Base-by-base conservation (phyloP, 2,329 filamentous ascomycete genomes). In the Microdochium trichocladiopsis region DNA sequence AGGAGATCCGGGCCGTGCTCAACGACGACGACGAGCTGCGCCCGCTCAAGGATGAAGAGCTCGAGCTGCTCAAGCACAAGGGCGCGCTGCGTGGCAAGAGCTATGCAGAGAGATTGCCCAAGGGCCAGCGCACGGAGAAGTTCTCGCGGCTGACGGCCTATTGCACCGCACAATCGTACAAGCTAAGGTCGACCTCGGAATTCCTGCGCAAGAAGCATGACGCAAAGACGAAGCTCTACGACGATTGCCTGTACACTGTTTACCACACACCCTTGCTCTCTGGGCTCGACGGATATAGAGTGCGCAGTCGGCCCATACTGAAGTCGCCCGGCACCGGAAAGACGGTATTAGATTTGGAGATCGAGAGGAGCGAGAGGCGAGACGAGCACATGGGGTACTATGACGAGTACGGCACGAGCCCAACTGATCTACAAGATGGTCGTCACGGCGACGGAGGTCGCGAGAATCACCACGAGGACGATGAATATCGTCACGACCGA, bases 191-290 rank as follows among this genome's bases (percentile, higher is more conserved):
- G 24, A 90, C 91, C n/a, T 90, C 92, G 14, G 83, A 89, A 31
- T 99, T 99, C 66, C 76, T 96, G 55, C 87, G 88, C 60, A 88
- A 89, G 57, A 87, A 86, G 62, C 94, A 99, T 71, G 86, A 88
- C 28, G 93, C 92, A 1, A 87, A 91, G 70, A 95, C 93, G 14
- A 99, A 99, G 71, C 78, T 97, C 4, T 99, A 99, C 70, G 94
- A 99, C 68, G 94, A 99, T 69, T 99, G 94, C 65, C 75, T 99
- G 23, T 99, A 99, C 66, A 90, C 87, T 24, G 93, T 96, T 48
- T 99, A 99, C 68, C 92, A 96, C 65, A 74, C 96, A 25, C 94
- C 94, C 4, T 73, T 99, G 16, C 76, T 97, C 51, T 87, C 90
- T 2, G 94, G 93, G 1, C 83, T 77, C 48, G 91, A 95, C 49